phyloP scores from a whole-genome alignment of 805 yeast genomes.

The Middelhovenomyces tepae region DNA sequence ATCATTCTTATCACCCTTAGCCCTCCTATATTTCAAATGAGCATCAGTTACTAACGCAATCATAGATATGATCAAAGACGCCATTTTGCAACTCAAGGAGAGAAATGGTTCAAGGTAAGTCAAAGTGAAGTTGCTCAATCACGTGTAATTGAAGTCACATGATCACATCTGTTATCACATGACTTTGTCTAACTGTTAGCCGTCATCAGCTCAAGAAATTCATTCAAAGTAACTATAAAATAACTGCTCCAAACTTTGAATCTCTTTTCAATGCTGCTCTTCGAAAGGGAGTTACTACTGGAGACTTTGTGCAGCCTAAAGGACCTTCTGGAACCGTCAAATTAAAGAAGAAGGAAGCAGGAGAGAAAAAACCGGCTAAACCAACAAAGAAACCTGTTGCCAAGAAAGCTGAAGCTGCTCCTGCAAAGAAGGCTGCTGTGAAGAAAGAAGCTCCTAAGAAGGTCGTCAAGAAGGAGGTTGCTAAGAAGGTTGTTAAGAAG shows the following conservation, averaged over 20 bases:
- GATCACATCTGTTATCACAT: too few species aligned
- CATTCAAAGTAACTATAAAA: slow-evolving; percentile 53
- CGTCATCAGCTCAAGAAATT: slow-evolving; percentile 86
- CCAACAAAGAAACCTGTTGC: slow-evolving; percentile 26
- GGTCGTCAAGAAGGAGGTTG: slow-evolving; percentile 12
- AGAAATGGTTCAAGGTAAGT: slow-evolving; percentile 71
- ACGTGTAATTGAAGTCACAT: too few species aligned
- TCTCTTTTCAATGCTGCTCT: slow-evolving; percentile 65
- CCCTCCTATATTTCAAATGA: background rate
- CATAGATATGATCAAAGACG: slow-evolving; percentile 56
- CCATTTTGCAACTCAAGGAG: slow-evolving; percentile 61
- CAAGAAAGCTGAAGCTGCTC: slow-evolving; percentile 23
- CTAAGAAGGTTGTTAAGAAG: slow-evolving; percentile 23
- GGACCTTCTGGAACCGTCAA: slow-evolving; percentile 86
- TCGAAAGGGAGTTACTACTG: slow-evolving; percentile 72
- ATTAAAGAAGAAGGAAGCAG: slow-evolving; percentile 40
- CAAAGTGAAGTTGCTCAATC: too few species aligned
- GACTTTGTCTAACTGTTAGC: slow-evolving; percentile 27
- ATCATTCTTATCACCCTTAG: too few species aligned
- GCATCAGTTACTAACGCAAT: slow-evolving; percentile 14
- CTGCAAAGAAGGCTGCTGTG: slow-evolving; percentile 13
- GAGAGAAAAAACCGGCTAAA: slow-evolving; percentile 29
- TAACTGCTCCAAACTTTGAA: slow-evolving; percentile 59
- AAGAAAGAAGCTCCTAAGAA: slow-evolving; percentile 15
- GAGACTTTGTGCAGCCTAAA: slow-evolving; percentile 73